These are phyloP conservation scores for Adansonia rubrostipa DNA, from an alignment of 441 rosid species.

Conservation along the genomic window DNA sequence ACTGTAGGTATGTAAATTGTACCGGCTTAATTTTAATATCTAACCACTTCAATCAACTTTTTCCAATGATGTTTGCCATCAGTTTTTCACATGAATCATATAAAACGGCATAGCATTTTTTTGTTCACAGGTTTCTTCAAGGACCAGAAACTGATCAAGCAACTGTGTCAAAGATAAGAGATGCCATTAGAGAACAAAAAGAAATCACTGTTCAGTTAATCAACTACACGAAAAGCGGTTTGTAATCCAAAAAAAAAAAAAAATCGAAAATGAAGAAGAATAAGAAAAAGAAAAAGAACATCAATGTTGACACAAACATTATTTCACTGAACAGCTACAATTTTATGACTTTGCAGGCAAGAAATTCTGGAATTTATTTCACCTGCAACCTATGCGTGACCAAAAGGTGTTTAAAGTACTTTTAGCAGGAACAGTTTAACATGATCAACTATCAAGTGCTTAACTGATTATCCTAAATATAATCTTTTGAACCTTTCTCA, in stretches of 20 bases:
- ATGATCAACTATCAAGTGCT: background rate
- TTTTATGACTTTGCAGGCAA: slow-evolving; percentile 61
- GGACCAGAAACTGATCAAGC: too few species aligned
- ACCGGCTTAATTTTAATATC: slow-evolving; percentile 14
- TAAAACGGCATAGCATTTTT: background rate
- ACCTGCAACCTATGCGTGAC: slow-evolving; percentile 78
- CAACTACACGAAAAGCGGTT: slow-evolving; percentile 58
- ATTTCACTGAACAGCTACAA: background rate
- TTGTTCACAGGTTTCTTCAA: too few species aligned
- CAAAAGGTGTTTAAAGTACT: slow-evolving; percentile 56
- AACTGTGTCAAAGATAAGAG: too few species aligned
- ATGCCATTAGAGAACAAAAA: too few species aligned
- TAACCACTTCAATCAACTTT: background rate
- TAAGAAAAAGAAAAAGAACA: background rate
- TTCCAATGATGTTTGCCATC: background rate
- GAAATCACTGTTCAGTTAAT: slow-evolving; percentile 83
- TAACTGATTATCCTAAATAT: background rate
- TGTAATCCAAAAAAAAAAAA: too few species aligned
- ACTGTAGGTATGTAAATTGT: slow-evolving; percentile 69
- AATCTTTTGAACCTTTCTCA: background rate
- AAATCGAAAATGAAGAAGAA: too few species aligned
- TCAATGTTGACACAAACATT: background rate
- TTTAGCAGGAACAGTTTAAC: slow-evolving; percentile 1
- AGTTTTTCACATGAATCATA: background rate
- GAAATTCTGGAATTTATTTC: slow-evolving; percentile 96